Evolutionary conservation across 116 monocot species (phyloP).

Genomic region (Zostera marina): DNA sequence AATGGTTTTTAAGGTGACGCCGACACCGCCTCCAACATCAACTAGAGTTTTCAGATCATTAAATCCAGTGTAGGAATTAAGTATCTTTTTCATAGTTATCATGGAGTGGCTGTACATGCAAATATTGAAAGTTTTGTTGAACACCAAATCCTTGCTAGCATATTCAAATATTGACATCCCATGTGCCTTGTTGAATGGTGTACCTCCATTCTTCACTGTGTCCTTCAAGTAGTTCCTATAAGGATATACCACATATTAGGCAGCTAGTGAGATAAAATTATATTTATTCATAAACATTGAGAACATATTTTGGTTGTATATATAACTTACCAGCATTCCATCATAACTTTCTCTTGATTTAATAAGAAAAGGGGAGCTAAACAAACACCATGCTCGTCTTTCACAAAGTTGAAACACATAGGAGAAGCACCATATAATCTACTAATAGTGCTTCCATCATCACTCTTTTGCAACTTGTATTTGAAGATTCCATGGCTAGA

Average conservation of each 20-base stretch:
- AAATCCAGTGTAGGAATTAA: slow-evolving; percentile 35
- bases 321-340: slow-evolving; percentile 24
- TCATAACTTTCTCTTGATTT: too few species aligned
- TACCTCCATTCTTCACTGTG: slow-evolving; percentile 33
- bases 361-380: slow-evolving; percentile 7
- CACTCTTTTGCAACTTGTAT: slow-evolving; percentile 9
- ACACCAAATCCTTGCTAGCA: slow-evolving; percentile 12
- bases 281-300: too few species aligned
- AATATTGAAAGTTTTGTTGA: slow-evolving; percentile 35
- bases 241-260: neutral
- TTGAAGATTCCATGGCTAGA: slow-evolving; percentile 27
- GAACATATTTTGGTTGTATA: neutral
- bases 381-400: slow-evolving; percentile 41
- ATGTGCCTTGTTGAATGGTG: slow-evolving; percentile 39
- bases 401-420: slow-evolving; percentile 21
- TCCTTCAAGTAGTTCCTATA: slow-evolving; percentile 36
- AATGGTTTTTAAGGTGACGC: slow-evolving; percentile 26
- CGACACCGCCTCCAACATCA: slow-evolving; percentile 26
- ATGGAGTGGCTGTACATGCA: slow-evolving; percentile 38
- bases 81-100: slow-evolving; percentile 31
- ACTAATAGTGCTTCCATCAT: neutral
- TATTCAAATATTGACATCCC: slow-evolving; percentile 40
- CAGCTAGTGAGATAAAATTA: neutral
- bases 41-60: slow-evolving; percentile 22
- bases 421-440: slow-evolving; percentile 26